Percentiles rank a stretch among this genome's conserved stretches.
Conservation (phyloP, 2,329 filamentous ascomycete genomes). For the Aspergillus sp. region DNA sequence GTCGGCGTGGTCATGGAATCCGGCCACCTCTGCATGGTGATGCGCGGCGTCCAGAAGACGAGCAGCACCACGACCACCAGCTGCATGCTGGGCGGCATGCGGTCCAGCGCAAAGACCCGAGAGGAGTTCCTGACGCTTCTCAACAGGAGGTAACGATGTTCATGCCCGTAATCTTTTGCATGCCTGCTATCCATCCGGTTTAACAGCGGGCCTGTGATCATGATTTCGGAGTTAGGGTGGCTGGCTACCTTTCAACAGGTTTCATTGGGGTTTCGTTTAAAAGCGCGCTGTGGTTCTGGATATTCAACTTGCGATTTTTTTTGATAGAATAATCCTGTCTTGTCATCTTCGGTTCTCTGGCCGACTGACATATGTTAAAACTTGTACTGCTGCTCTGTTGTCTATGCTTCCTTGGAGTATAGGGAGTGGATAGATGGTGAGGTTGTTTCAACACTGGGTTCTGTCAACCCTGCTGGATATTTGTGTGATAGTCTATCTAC, state of each 20-base stretch:
- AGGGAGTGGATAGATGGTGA: conserved; percentile 7
- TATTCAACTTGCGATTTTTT: too few species aligned
- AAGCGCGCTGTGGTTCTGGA: too few species aligned
- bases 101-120: conserved; percentile 82
- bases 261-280: conserved; percentile 14
- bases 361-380: too few species aligned
- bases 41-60: conserved; percentile 95
- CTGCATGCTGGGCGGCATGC: conserved; percentile 94
- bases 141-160: conserved; percentile 40
- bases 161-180: conserved; percentile 7
- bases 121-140: conserved; percentile 89
- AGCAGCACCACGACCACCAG: conserved; percentile 81
- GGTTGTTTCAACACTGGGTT: conserved; percentile 20
- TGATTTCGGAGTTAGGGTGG: conserved; percentile 28
- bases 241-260: conserved; percentile 33
- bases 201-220: conserved; percentile 17
- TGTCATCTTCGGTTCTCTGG: too few species aligned
- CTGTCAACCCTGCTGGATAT: too few species aligned
- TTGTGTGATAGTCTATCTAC: too few species aligned
- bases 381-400: neutral
- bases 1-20: conserved; percentile 98
- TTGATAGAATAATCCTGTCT: too few species aligned
- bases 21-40: conserved; percentile 95
- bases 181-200: conserved; percentile 11
- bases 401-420: conserved; percentile 5